These are phyloP conservation scores for Sideroxylon spinosum DNA, from an alignment of 179 eudicot genomes.

Conservation along the genomic window DNA sequence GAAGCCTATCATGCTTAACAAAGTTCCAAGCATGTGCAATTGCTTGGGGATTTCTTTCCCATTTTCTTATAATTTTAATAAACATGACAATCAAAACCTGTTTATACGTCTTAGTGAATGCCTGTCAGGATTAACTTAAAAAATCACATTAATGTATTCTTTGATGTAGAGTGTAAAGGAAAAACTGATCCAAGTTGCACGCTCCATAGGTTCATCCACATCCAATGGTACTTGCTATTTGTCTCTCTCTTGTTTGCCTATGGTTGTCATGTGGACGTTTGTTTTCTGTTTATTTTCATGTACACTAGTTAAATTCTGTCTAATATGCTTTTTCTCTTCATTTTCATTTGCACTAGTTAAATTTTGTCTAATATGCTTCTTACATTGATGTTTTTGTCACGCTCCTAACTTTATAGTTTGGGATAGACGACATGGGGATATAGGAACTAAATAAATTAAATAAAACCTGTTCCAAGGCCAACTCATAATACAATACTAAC, in stretches of 20 bases:
- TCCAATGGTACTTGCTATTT: conserved; percentile 36
- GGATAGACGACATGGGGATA: too few species aligned
- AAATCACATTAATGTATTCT: conserved; percentile 13
- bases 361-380: background rate
- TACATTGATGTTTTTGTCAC: too few species aligned
- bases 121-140: background rate
- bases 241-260: background rate
- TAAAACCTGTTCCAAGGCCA: too few species aligned
- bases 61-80: background rate
- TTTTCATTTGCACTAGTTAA: background rate
- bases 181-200: conserved; percentile 66
- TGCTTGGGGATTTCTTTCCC: background rate
- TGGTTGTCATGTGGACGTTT: background rate
- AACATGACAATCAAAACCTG: background rate
- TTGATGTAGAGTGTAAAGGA: conserved; percentile 62
- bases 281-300: background rate
- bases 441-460: too few species aligned
- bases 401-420: too few species aligned
- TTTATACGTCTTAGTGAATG: background rate
- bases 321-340: background rate
- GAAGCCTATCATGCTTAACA: too few species aligned
- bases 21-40: background rate
- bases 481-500: too few species aligned
- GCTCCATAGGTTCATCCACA: conserved; percentile 47
- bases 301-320: background rate